A percentile compares a stretch with the other conserved stretches of the same genome.
Conservation (phyloP, 345 rosid genomes). For the Lenwebbia sp. region DNA sequence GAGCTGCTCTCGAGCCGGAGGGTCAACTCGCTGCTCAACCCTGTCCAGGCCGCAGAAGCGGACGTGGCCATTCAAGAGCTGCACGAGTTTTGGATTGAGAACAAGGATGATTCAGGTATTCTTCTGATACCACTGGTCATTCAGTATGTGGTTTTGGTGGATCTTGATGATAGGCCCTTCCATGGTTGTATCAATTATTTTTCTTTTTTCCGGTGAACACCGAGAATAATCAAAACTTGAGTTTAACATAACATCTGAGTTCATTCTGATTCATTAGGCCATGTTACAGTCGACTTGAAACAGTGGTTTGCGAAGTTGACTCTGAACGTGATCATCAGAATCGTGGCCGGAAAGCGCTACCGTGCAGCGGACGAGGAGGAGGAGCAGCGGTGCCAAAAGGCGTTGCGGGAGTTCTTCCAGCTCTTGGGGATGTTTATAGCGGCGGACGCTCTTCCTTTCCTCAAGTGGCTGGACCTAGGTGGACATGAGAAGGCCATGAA, state of each 20-base stretch:
- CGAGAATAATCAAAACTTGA: background rate
- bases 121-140: background rate
- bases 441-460: conserved; percentile 11
- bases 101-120: background rate
- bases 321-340: conserved; percentile 10
- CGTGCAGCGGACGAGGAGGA: conserved; percentile 2
- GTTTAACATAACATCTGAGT: background rate
- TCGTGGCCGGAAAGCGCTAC: conserved; percentile 24
- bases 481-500: conserved; percentile 16
- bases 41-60: background rate
- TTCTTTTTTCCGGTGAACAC: background rate
- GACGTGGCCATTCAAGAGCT: background rate
- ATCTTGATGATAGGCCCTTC: background rate
- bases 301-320: conserved; percentile 14
- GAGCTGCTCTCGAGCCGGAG: conserved; percentile 16
- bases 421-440: background rate
- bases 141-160: background rate
- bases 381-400: conserved; percentile 4
- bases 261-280: background rate
- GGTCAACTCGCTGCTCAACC: background rate
- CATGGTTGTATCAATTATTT: background rate
- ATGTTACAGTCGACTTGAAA: conserved; percentile 14
- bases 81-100: background rate
- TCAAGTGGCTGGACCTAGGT: conserved; percentile 15
- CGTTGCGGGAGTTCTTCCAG: background rate